Evolutionary conservation across 2,329 filamentous ascomycete genomes (phyloP), one percentile per base, ranked within the genome.

Genomic region (Epichloe glyceriae): DNA sequence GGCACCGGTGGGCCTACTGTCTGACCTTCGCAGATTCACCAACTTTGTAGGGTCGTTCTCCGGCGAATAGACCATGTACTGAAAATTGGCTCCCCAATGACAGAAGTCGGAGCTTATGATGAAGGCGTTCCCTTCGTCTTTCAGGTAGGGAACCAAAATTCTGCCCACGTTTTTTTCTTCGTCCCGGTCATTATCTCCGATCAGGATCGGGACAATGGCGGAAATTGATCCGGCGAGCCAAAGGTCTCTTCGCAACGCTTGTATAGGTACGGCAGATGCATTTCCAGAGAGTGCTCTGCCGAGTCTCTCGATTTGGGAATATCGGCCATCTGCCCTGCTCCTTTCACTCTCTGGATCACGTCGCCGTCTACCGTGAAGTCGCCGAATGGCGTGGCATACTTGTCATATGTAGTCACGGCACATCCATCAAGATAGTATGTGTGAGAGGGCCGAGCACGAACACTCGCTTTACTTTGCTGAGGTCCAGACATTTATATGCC

Each of bases 101-200:
- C 91, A 96, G 65, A 98, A 98, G 65, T 98, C 93, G 1, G 89
- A 95, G 65, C 86, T 93, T 55, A 97, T 78, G 54, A 98, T 78
- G 63, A 97, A 96, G 1, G 84, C 81, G 54, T 87, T 94, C 12
- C 76, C 71, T 0, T 83, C 79, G 58, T 95, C 85, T 35, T 74
- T 73, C 6, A 98, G 70, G 64, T 93, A 95, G 0, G 85, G 83
- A 1, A 86, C 79, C 7, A 98, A 72, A n/a, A 89, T 64, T 26
- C 70, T 60, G 2, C 88, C 93, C 51, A 85, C 80, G 1, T 66
- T 70, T 47, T 78, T 78, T 67, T 97, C 91, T 2, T 82, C 79
- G 0, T 69, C 53, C 0, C 76, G 69, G 49, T 76, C 22, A 38
- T 87, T 89, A 59, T 80, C 83, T 43, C 93, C 93, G 14, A 98